Evolutionary conservation across 768 basidiomycete genomes (phyloP).

Genomic region (Pleurotus salmoneostramineus): DNA sequence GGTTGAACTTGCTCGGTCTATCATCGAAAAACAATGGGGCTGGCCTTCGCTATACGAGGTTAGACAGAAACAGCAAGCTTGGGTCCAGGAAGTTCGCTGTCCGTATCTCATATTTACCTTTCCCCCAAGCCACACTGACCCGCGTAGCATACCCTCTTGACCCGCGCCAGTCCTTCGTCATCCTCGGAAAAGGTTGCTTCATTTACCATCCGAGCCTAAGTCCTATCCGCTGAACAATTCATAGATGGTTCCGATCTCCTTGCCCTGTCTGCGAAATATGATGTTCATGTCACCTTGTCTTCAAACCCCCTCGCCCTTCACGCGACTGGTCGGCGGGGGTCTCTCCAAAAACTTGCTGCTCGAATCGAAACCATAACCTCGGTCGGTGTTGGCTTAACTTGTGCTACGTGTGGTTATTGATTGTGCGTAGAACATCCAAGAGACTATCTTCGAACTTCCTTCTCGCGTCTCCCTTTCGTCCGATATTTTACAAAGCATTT

Average conservation of each 20-base stretch:
- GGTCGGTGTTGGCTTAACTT: slow-evolving; percentile 28
- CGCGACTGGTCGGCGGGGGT: slow-evolving; percentile 53
- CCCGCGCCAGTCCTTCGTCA: slow-evolving; percentile 59
- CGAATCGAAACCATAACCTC: slow-evolving; percentile 45
- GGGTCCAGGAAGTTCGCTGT: slow-evolving; percentile 7
- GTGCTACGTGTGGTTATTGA: neutral
- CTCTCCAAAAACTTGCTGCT: slow-evolving; percentile 43
- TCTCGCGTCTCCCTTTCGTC: slow-evolving; percentile 33
- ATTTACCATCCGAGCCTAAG: neutral
- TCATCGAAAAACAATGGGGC: slow-evolving; percentile 64
- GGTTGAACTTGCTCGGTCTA: slow-evolving; percentile 37
- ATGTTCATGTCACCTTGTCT: slow-evolving; percentile 58
- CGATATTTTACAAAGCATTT: slow-evolving; percentile 58
- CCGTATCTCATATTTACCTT: neutral
- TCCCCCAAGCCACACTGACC: neutral
- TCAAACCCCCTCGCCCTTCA: slow-evolving; percentile 53
- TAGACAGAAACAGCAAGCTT: slow-evolving; percentile 17
- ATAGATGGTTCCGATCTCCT: slow-evolving; percentile 65
- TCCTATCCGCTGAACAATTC: slow-evolving; percentile 4
- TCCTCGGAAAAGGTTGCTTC: slow-evolving; percentile 64
- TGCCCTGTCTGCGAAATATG: slow-evolving; percentile 53
- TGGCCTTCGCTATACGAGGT: slow-evolving; percentile 62
- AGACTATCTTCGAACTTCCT: slow-evolving; percentile 40
- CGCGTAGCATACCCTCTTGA: slow-evolving; percentile 51
- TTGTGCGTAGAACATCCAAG: slow-evolving; percentile 31